Base-by-base conservation (phyloP, 768 basidiomycete species). In the Psilocybe sp. region DNA sequence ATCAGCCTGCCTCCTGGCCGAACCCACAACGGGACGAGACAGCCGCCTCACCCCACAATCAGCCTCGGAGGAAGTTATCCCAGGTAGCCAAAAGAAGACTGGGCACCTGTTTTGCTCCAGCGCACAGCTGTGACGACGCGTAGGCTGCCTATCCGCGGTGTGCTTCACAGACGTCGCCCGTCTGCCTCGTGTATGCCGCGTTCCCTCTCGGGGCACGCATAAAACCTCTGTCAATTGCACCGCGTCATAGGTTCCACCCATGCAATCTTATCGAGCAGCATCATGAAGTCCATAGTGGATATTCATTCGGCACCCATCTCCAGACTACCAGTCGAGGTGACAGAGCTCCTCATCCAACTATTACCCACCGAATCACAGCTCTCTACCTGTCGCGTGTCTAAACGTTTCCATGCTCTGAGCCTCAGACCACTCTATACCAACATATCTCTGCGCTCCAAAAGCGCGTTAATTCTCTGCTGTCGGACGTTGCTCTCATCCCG, bases 291-390 rank as follows among this genome's bases (percentile, higher is more conserved):
- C 46, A 28, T 28, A 28, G 52, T 46, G 36, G 55, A 48, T 44
- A 47, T 33, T 45, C 51, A 54, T 41, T 53, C 49, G 35, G 28
- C 42, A 35, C 47, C 46, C 41, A 62, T 62, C 46, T 49, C 49
- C 20, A 53, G 59, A 44, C 64, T 74, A 54, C 71, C 73, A 7
- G 39, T 65, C 40, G 73, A 74, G 49, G 60, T 70, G 20, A 52
- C 71, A 41, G 65, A 72, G 51, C 55, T 63, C 52, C 66, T 71
- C 47, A 61, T 69, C 42, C 61, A 64, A 23, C 54, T 63, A 40
- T 62, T 65, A 6, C 56, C 65, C 31, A 49, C 60, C 31, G 47
- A 59, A 20, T 50, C 60, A 3, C 68, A 68, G 33, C 64, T 69
- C 3, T 60, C 68, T 1, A 62, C 72, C 33, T 64, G 60, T 52